Conservation (phyloP, 768 basidiomycete genomes). For the Lepiota venenata region DNA sequence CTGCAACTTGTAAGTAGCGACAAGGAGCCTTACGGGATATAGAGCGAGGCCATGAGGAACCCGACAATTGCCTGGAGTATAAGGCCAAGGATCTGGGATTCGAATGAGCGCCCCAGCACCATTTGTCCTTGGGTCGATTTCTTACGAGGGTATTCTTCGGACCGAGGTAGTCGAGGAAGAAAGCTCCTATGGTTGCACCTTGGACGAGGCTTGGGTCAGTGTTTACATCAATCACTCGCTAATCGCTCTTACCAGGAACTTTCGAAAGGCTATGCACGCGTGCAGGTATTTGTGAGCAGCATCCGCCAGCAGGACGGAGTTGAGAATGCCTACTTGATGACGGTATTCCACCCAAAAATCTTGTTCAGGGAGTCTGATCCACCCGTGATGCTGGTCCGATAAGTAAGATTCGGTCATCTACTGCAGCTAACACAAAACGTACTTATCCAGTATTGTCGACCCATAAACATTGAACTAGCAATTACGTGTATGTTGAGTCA, state of each 20-base stretch:
- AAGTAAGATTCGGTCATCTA: background rate
- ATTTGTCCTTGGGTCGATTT: background rate
- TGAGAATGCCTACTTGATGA: slow-evolving; percentile 62
- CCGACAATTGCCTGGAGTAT: slow-evolving; percentile 68
- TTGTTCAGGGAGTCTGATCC: slow-evolving; percentile 46
- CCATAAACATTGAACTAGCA: slow-evolving; percentile 76
- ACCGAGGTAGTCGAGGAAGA: slow-evolving; percentile 70
- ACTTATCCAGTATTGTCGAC: slow-evolving; percentile 69
- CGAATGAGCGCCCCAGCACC: too few relatives aligned
- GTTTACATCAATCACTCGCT: slow-evolving; percentile 44
- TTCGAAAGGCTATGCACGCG: slow-evolving; percentile 29
- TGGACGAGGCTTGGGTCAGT: background rate
- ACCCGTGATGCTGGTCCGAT: slow-evolving; percentile 51
- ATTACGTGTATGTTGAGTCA: background rate
- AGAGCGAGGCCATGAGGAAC: slow-evolving; percentile 90
- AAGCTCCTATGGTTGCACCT: slow-evolving; percentile 67
- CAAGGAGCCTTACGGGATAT: slow-evolving; percentile 40
- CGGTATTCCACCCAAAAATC: slow-evolving; percentile 80
- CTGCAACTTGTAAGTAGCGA: background rate
- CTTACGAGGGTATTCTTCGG: slow-evolving; percentile 72
- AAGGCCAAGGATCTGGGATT: slow-evolving; percentile 60
- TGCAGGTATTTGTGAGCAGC: background rate
- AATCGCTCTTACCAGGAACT: slow-evolving; percentile 27
- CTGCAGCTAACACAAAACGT: slow-evolving; percentile 1
- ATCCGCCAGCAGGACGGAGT: background rate